Percentiles rank a stretch among this genome's conserved stretches.
These are phyloP conservation scores for Calocera cornea DNA, from an alignment of 768 basidiomycete genomes.

Conservation along the genomic window DNA sequence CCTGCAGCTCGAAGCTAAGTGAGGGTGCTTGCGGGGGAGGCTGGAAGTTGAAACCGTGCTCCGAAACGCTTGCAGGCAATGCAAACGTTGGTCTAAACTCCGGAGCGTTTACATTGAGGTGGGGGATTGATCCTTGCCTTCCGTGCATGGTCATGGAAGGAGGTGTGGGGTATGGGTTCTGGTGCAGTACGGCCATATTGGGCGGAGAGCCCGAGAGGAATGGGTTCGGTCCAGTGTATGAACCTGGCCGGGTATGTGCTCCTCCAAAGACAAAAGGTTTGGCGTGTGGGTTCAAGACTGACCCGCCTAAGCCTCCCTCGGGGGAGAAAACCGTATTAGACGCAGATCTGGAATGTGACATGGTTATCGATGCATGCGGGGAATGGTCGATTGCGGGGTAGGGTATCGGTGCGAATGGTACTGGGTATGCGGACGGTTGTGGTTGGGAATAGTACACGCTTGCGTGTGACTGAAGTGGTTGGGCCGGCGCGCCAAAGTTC, in stretches of 20 bases:
- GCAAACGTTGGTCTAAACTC: constrained; percentile 55
- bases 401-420: constrained; percentile 8
- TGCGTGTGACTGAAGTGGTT: not conserved
- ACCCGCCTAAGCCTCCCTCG: constrained; percentile 20
- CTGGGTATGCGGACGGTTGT: not conserved
- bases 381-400: constrained; percentile 12
- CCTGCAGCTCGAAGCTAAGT: constrained; percentile 30
- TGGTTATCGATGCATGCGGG: constrained; percentile 9
- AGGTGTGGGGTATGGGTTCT: constrained; percentile 23
- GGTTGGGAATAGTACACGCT: constrained; percentile 4
- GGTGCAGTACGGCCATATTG: not conserved
- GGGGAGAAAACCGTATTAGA: constrained; percentile 12
- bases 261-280: constrained; percentile 72
- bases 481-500: not conserved
- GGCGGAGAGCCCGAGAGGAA: not conserved
- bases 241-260: not conserved
- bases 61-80: not conserved
- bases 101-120: constrained; percentile 61
- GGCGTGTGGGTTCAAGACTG: constrained; percentile 54
- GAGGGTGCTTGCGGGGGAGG: constrained; percentile 52
- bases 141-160: constrained; percentile 24
- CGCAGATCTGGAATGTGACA: constrained; percentile 13
- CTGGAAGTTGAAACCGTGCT: constrained; percentile 52
- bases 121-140: constrained; percentile 39
- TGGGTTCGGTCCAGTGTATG: not conserved